Base-by-base conservation (phyloP, 495 filamentous ascomycete genomes). In the Symbiotaphrina buchneri region DNA sequence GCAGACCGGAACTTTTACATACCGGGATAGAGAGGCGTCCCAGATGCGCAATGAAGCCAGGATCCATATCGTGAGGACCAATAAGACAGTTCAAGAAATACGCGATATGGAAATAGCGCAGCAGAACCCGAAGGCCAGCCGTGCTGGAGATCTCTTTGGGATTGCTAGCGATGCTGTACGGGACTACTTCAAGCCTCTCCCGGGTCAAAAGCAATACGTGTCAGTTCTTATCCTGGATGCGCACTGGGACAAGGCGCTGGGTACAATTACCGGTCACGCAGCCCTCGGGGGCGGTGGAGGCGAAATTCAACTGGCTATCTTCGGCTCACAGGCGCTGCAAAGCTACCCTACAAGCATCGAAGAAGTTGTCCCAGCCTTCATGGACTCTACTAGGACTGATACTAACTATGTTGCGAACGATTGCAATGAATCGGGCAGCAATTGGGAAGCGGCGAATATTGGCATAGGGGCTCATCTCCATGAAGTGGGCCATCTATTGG, bases 391-490 rank as follows among this genome's bases (percentile, higher is more conserved):
- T 8, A 64, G 71, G 16, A 91, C 83, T 3, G 79, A 92, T 44
- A 83, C 74, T 4, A 64, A 65, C 21, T 68, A 64, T 40, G 71
- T 90, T 28, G 75, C 71, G 4, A 90, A 93, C 41, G 83, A 91
- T 45, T 75, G 62, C 41, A 74, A 75, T 26, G 76, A 91, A 27
- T 68, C 69, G 15, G 81, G 80, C 8, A 90, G 74, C 33, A 87
- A 71, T 34, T 92, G 82, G 82, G 83, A 93, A 45, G 68, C 82
- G 11, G 81, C 80, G 5, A 85, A 84, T 41, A 65, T 92, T 36
- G 82, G 83, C 27, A 90, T 93, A 40, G 83, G 84, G 6, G 83
- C 82, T 17, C 82, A 92, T 52, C 51, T 94, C 8, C 84, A 90
- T 44, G 82, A 92, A 49, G 68, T 68, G 0, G 84, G 84, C 2